phyloP scores from a whole-genome alignment of 2,329 filamentous ascomycete species.

The Aspergillus sp. region DNA sequence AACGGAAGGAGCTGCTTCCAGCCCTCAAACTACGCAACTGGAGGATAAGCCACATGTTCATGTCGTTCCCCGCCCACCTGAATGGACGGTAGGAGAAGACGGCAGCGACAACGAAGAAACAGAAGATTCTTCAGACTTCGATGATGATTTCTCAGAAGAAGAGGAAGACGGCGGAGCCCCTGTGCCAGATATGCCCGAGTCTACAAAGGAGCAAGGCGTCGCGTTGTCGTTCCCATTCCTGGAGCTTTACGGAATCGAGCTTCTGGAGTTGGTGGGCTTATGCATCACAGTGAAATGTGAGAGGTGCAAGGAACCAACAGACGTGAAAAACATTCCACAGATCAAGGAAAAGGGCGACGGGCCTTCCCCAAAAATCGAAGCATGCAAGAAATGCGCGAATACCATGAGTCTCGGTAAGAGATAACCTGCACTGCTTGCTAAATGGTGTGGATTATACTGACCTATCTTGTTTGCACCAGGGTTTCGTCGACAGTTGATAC shows the following conservation, averaged over 20 bases:
- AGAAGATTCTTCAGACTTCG: not conserved
- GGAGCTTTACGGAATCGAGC: conserved; percentile 73
- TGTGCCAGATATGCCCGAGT: conserved; percentile 34
- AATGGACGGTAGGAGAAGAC: conserved; percentile 58
- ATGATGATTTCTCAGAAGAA: conserved; percentile 45
- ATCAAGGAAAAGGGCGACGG: conserved; percentile 43
- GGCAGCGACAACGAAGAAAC: conserved; percentile 38
- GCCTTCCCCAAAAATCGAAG: conserved; percentile 44
- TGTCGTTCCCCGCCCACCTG: conserved; percentile 71
- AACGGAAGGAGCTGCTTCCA: not conserved
- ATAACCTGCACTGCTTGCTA: not conserved
- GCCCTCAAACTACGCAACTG: conserved; percentile 12
- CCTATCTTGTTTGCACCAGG: too few species aligned
- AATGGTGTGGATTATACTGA: not conserved
- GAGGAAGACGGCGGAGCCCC: conserved; percentile 39
- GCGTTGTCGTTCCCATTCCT: conserved; percentile 75
- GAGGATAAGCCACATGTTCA: conserved; percentile 65
- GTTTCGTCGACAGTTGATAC: conserved; percentile 69
- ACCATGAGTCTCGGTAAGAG: conserved; percentile 45
- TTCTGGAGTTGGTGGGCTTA: conserved; percentile 67
- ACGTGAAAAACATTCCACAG: conserved; percentile 65
- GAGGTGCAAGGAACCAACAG: conserved; percentile 71
- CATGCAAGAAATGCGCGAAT: conserved; percentile 57
- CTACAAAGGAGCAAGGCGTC: conserved; percentile 64
- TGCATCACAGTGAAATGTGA: conserved; percentile 74